Evolutionary conservation across 768 basidiomycete genomes (phyloP), one percentile per base, ranked within the genome.

Genomic region (Hypholoma fasciculare): DNA sequence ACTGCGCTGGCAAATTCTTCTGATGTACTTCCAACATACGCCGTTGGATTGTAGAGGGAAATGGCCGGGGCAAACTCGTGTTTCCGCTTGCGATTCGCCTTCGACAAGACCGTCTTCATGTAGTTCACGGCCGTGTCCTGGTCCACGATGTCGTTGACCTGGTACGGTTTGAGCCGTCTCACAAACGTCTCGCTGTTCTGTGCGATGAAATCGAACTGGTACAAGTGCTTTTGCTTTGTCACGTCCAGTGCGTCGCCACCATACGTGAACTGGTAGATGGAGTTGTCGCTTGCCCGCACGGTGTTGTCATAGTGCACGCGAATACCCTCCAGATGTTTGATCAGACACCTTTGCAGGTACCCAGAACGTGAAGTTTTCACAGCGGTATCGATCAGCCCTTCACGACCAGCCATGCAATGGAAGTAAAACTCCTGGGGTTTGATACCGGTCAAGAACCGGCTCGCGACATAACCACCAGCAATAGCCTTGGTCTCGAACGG

Each of bases 391-490:
- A 99, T 99, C 39, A 99, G 83, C 68, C 97, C 97, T 78, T 99
- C 97, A 65, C 97, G 86, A 52, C 97, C 97, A 57, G 97, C 97
- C 97, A 99, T 99, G 70, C 97, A 98, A 76, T 99, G 97, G 82
- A 99, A 99, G 78, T 97, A 99, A 76, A 98, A 99, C 72, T 99
- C 97, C 71, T 99, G 97, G 0, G 97, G 97, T 65, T 90, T 92
- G 71, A 99, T 87, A 54, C 97, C 97, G 7, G 97, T 98, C 78
- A 99, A 83, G 82, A 99, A 99, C 37, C 97, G 94, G 71, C 96
- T 97, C 13, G 93, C 95, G 47, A 99, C 92, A 71, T 96, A 99
- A 7, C 97, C 97, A 67, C 97, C 97, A 12, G 97, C 96, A 60
- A 98, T 94, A 4, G 97, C 95, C 60, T 88, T 90, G n/a, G 97